Base-by-base conservation (phyloP, 2,329 filamentous ascomycete species). In the Alternaria ventricosa region DNA sequence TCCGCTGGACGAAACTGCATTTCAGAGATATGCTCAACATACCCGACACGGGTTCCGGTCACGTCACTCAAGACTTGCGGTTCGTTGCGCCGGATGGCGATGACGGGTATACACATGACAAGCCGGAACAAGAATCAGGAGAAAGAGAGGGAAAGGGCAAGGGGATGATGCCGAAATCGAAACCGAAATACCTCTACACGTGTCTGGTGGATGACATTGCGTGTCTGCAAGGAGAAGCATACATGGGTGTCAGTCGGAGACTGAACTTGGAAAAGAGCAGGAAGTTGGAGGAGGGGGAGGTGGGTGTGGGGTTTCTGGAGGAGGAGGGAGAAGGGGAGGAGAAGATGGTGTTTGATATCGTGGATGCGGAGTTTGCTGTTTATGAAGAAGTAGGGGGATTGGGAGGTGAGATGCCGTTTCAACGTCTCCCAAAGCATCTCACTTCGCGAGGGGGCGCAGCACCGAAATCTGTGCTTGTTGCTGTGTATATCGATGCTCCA, bases 1-100 rank as follows among this genome's bases (percentile, higher is more conserved):
- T 58, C n/a, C 60, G 66, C n/a, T 74, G 71, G 71, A 69, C 70
- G 0, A 60, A 66, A 30, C 53, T 74, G 27, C 71, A 74, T 55
- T 67, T 64, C 50, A 63, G 62, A 54, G 71, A 74, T 47, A n/a
- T 74, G 15, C 41, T 71, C 4, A 47, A 59, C 9, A 43, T 67
- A 6, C 22, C n/a, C 2, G 36, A 57, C 27, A 18, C 30, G 1
- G 41, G 25, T 12, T 41, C 49, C 2, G 50, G 33, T n/a, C 45
- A 12, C 8, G 28, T 49, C n/a, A 55, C 30, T 5, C 23, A 33
- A 22, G 53, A 22, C 23, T 4, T 61, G 13, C 60, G 60, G 15
- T 57, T 53, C n/a, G 9, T 18, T 11, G 41, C 28, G 9, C 55
- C 46, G 13, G 47, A 58, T 2, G 12, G 7, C 11, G 28, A 36